Evolutionary conservation across 2,329 filamentous ascomycete species (phyloP).

Genomic region (Colletotrichum sp.): DNA sequence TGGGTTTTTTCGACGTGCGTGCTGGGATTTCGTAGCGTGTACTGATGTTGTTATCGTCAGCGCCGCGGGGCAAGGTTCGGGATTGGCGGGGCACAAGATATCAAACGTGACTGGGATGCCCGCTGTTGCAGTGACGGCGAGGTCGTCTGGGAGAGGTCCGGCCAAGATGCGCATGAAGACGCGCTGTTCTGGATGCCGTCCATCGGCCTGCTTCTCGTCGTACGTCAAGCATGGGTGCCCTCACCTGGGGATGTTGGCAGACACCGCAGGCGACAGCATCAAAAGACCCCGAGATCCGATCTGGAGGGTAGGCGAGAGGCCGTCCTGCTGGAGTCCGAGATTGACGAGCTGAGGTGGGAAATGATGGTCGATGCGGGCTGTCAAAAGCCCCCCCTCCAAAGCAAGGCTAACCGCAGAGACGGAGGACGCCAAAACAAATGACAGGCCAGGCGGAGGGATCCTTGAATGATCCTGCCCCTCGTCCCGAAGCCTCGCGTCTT

Average conservation of each 20-base stretch:
- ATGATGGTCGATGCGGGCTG: not conserved
- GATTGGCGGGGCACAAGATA: not conserved
- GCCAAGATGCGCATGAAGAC: not conserved
- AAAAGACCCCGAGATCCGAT: conserved; percentile 1
- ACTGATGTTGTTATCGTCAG: not conserved
- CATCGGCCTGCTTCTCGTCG: not conserved
- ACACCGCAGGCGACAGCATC: not conserved
- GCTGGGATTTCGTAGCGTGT: not conserved
- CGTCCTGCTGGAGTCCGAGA: not conserved
- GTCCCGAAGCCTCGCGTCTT: not conserved
- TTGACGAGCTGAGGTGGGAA: not conserved
- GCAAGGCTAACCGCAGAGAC: not conserved
- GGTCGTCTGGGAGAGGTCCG: not conserved
- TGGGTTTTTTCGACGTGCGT: not conserved
- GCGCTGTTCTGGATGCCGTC: not conserved
- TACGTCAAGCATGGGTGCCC: not conserved
- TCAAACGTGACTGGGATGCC: not conserved
- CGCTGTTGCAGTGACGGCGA: not conserved
- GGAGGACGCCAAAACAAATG: not conserved
- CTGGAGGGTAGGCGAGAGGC: not conserved
- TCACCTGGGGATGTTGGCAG: not conserved
- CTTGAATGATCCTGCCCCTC: conserved; percentile 3
- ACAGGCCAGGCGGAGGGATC: not conserved
- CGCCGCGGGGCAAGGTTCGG: not conserved
- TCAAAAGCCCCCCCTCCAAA: not conserved